These are phyloP conservation scores for Euphorbia lathyris DNA, from an alignment of 345 rosid species.

Conservation along the genomic window DNA sequence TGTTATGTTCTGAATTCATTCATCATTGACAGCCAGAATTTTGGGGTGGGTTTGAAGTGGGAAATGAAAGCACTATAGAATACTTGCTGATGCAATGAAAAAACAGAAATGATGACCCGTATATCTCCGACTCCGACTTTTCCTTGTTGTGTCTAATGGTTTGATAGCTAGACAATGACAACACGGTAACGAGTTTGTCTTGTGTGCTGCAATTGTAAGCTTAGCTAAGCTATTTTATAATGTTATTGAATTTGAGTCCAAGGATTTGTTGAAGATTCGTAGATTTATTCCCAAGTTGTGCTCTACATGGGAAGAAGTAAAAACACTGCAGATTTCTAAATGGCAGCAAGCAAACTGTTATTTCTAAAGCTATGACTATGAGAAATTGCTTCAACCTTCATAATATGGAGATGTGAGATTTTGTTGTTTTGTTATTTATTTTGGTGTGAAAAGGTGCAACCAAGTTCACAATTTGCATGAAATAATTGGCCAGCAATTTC, in stretches of 20 bases:
- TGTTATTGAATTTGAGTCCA: not conserved
- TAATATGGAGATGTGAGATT: no score
- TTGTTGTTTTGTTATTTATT: no score
- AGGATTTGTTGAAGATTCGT: no score
- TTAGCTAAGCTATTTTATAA: not conserved
- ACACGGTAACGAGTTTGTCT: not conserved
- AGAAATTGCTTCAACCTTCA: no score
- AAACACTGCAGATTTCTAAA: no score
- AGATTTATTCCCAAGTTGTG: no score
- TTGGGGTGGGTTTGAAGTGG: slow-evolving; percentile 1
- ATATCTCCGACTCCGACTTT: not conserved
- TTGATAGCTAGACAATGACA: not conserved
- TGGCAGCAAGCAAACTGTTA: no score
- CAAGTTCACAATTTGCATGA: no score
- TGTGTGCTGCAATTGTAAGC: not conserved
- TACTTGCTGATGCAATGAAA: not conserved
- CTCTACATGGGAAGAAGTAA: no score
- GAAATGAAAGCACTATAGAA: not conserved
- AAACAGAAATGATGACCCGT: not conserved
- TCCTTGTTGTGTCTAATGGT: not conserved
- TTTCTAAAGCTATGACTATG: no score
- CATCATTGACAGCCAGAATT: not conserved
- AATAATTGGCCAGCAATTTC: no score
- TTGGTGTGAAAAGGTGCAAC: no score
- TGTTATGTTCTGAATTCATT: not conserved